Evolutionary conservation across 805 yeast genomes (phyloP), one percentile per base, ranked within the genome.

Genomic region (Yamadazyma laniorum): DNA sequence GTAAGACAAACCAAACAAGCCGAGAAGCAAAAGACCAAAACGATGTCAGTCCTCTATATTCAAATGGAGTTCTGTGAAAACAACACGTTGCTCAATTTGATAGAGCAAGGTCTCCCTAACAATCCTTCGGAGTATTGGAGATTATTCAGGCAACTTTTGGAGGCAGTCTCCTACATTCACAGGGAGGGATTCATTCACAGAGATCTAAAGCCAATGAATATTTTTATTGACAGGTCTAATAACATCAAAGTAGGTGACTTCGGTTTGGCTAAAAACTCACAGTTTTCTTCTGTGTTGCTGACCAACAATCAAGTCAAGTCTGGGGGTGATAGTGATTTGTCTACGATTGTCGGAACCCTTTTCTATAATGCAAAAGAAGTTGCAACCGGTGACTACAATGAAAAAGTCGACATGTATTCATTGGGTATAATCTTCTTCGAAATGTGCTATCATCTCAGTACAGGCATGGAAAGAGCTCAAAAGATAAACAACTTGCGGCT

Each of bases 41-140:
- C 19, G 17, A 30, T 34, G 29, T 84, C 90, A 37, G 88, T 95
- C 0, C 62, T 93, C 21, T 93, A 86, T 57, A 93, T 93, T 49
- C 99, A 93, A 56, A 93, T 93, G 99, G 99, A 93, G 59, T 93
- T 93, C 52, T 93, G 99, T 63, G 99, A 93, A 53, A 93, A 91
- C 55, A 87, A 86, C 41, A 91, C 99, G 0, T 63, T 93, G 19
- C 75, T 76, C 35, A 96, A 93, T 61, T 65, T 93, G 44, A 91
- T 93, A 32, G 76, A 72, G 37, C 75, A 78, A 28, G 89, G 88
- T 0, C 67, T 93, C 9, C 85, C 82, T 4, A 65, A 65, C 7
- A 78, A 85, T 34, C 67, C 86, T 0, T 84, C 78, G 42, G 95
- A 86, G 50, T 91, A 90, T 55, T 93, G 97, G 96, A 70, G 96